phyloP scores from a whole-genome alignment of 371 early-diverging fungal species.

The Homolaphlyctis polyrhiza region DNA sequence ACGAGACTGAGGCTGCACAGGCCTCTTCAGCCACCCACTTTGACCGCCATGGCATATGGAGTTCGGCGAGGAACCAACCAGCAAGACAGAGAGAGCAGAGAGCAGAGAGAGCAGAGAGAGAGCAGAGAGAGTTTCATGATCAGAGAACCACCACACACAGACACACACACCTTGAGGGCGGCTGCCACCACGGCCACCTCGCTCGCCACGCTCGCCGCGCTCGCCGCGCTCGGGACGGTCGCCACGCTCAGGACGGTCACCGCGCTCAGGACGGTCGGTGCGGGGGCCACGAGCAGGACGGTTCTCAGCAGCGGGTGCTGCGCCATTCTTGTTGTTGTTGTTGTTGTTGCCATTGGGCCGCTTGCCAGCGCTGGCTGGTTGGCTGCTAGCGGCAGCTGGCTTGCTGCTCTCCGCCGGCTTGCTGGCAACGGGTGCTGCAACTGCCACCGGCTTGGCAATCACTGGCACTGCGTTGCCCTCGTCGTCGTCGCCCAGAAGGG shows the following conservation, averaged over 20 bases:
- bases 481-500: not conserved
- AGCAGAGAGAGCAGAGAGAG: not conserved
- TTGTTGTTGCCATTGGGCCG: not conserved
- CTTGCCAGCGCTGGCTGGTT: not conserved
- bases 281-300: slow-evolving; percentile 13
- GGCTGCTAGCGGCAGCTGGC: not conserved
- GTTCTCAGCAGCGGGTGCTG: slow-evolving; percentile 18
- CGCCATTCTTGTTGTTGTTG: not conserved
- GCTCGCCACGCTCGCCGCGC: slow-evolving; percentile 12
- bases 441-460: not conserved
- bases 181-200: slow-evolving; percentile 22
- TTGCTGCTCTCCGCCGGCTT: not conserved
- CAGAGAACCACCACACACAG: slow-evolving; percentile 1
- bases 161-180: slow-evolving; percentile 31
- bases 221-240: slow-evolving; percentile 11
- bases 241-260: slow-evolving; percentile 32
- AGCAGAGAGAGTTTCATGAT: not conserved
- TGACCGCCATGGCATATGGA: too few species aligned
- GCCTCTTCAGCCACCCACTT: too few species aligned
- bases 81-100: not conserved
- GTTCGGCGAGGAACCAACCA: not conserved
- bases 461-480: not conserved
- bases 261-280: slow-evolving; percentile 25
- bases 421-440: not conserved
- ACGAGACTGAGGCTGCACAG: too few species aligned